A percentile compares a stretch with the other conserved stretches of the same genome.
Evolutionary conservation across 2,329 filamentous ascomycete genomes (phyloP).

Genomic region (Nothophaeocryptopus gaeumannii): DNA sequence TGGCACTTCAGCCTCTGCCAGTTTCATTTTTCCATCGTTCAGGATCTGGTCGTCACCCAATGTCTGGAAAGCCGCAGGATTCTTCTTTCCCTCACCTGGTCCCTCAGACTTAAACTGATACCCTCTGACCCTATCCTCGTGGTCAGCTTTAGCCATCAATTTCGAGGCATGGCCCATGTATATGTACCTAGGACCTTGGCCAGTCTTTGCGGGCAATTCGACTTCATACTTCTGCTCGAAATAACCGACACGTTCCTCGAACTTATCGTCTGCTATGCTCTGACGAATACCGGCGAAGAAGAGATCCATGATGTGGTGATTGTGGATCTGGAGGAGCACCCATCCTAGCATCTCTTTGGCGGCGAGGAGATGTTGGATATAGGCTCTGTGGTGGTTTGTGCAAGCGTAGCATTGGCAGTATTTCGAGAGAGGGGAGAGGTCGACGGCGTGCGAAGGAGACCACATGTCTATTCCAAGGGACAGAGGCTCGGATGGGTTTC

Average conservation of each 20-base stretch:
- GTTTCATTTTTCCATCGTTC: conserved; percentile 47
- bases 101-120: conserved; percentile 76
- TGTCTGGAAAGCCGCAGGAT: conserved; percentile 64
- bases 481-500: conserved; percentile 22
- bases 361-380: conserved; percentile 78
- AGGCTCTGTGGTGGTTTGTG: conserved; percentile 78
- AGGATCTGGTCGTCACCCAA: conserved; percentile 56
- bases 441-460: conserved; percentile 58
- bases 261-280: conserved; percentile 58
- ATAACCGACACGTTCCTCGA: conserved; percentile 51
- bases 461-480: conserved; percentile 79
- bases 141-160: conserved; percentile 12
- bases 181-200: conserved; percentile 66
- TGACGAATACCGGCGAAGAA: conserved; percentile 73
- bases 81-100: conserved; percentile 64
- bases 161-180: conserved; percentile 4
- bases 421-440: conserved; percentile 59
- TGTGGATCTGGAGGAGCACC: conserved; percentile 90
- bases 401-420: conserved; percentile 81
- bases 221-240: conserved; percentile 70
- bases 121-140: conserved; percentile 59
- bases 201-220: conserved; percentile 69
- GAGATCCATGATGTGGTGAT: conserved; percentile 66
- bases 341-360: conserved; percentile 97
- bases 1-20: conserved; percentile 48